Conservation (phyloP, 2,329 filamentous ascomycete species). For the Peltaster fructicola region DNA sequence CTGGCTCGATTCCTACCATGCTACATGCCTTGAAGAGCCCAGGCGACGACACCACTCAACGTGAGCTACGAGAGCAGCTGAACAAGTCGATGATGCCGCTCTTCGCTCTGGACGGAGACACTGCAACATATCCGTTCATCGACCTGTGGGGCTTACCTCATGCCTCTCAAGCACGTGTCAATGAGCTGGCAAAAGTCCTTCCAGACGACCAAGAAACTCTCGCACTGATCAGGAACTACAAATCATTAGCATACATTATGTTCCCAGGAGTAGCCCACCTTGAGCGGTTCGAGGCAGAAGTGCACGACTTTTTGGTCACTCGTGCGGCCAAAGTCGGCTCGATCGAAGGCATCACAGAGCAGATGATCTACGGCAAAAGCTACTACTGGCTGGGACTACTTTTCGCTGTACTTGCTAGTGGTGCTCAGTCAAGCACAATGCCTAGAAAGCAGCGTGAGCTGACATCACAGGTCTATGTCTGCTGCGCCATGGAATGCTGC, state of each 20-base stretch:
- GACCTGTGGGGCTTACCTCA: constrained; percentile 45
- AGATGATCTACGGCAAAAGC: constrained; percentile 38
- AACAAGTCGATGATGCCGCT: constrained; percentile 45
- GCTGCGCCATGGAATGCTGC: constrained; percentile 47
- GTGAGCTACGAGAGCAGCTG: constrained; percentile 38
- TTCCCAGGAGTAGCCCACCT: constrained; percentile 44
- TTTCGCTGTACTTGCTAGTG: constrained; percentile 45
- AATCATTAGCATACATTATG: constrained; percentile 40
- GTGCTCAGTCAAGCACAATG: constrained; percentile 41
- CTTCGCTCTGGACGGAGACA: constrained; percentile 46
- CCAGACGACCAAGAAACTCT: constrained; percentile 41
- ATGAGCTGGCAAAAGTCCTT: constrained; percentile 40
- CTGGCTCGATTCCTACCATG: constrained; percentile 43
- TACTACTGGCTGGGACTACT: constrained; percentile 41
- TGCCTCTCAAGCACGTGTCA: constrained; percentile 38
- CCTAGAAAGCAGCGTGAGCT: constrained; percentile 42
- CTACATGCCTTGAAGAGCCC: constrained; percentile 32
- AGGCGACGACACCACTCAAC: constrained; percentile 26
- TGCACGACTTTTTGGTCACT: constrained; percentile 36
- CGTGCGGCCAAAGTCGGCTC: constrained; percentile 25
- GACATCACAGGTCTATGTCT: constrained; percentile 47
- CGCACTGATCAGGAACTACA: constrained; percentile 39
- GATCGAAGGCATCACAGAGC: constrained; percentile 31
- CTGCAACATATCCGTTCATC: constrained; percentile 46
- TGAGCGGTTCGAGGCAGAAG: constrained; percentile 34